phyloP scores from a whole-genome alignment of 139 green algal genomes.

The Haematococcus sp. region DNA sequence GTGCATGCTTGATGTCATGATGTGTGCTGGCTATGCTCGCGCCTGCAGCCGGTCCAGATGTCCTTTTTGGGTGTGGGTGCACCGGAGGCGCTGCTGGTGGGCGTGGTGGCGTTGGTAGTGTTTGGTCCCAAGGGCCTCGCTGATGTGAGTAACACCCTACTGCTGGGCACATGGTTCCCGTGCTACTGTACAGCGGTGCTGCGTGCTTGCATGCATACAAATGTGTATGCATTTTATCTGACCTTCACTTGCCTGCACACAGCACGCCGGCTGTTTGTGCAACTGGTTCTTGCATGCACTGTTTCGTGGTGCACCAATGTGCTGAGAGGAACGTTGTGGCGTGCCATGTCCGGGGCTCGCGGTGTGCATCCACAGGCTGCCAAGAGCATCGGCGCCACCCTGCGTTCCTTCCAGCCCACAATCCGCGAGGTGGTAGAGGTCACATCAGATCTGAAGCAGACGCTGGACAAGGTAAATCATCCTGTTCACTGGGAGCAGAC shows the following conservation, averaged over 20 bases:
- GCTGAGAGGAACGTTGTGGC: no score
- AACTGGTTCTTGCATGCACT: no score
- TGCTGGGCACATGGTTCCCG: no score
- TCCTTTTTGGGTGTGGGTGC: slow-evolving; percentile 94
- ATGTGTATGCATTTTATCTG: no score
- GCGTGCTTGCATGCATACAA: no score
- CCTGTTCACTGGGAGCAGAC: background rate
- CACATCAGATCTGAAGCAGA: slow-evolving; percentile 84
- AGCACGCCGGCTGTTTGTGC: no score
- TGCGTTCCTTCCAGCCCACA: slow-evolving; percentile 89
- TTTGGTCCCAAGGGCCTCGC: slow-evolving; percentile 98
- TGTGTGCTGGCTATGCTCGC: background rate
- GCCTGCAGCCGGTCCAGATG: slow-evolving; percentile 21
- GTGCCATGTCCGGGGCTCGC: no score
- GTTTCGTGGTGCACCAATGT: no score
- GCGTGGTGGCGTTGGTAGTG: slow-evolving; percentile 94
- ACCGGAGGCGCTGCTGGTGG: slow-evolving; percentile 94
- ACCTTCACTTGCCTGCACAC: no score
- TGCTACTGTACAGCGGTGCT: no score
- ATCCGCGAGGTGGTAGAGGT: slow-evolving; percentile 92
- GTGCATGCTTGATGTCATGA: no score
- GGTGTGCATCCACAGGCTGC: no score
- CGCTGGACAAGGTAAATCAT: slow-evolving; percentile 69
- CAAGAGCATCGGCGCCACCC: slow-evolving; percentile 78
- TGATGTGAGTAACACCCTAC: slow-evolving; percentile 48